Percentiles rank a stretch among this genome's conserved stretches.
Evolutionary conservation across 2,329 filamentous ascomycete species (phyloP).

Genomic region (Cladosporium sp.): DNA sequence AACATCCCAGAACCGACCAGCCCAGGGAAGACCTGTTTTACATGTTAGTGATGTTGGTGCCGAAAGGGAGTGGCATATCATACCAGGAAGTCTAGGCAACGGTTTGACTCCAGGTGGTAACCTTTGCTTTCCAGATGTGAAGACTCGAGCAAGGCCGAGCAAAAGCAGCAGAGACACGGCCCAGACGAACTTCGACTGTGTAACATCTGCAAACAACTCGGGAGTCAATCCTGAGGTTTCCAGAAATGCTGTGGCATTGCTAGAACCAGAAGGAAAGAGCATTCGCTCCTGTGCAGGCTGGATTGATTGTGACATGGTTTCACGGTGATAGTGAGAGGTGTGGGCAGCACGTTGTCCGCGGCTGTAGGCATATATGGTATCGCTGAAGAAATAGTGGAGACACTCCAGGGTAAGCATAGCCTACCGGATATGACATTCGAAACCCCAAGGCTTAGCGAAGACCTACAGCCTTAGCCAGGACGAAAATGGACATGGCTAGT

Average conservation of each 20-base stretch:
- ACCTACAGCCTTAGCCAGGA: constrained; percentile 7
- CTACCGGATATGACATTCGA: constrained; percentile 6
- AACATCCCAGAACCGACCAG: constrained; percentile 32
- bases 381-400: constrained; percentile 6
- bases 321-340: background rate
- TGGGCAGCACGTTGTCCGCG: constrained; percentile 3
- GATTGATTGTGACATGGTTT: constrained; percentile 11
- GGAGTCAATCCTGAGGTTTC: constrained; percentile 8
- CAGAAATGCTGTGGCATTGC: constrained; percentile 7
- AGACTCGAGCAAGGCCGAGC: constrained; percentile 12
- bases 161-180: constrained; percentile 13
- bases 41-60: background rate
- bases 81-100: constrained; percentile 22
- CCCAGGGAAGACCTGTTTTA: constrained; percentile 27
- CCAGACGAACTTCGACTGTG: constrained; percentile 14
- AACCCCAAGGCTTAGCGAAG: constrained; percentile 10
- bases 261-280: constrained; percentile 8
- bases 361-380: constrained; percentile 9
- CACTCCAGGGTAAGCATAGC: background rate
- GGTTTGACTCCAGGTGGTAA: constrained; percentile 23
- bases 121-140: constrained; percentile 16
- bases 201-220: constrained; percentile 7
- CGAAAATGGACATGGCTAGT: constrained; percentile 12
- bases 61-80: background rate
- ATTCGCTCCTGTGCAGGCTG: constrained; percentile 10